Percentiles rank a stretch among this genome's conserved stretches.
phyloP scores from a whole-genome alignment of 768 basidiomycete species.

The Rhizopogon sp. region DNA sequence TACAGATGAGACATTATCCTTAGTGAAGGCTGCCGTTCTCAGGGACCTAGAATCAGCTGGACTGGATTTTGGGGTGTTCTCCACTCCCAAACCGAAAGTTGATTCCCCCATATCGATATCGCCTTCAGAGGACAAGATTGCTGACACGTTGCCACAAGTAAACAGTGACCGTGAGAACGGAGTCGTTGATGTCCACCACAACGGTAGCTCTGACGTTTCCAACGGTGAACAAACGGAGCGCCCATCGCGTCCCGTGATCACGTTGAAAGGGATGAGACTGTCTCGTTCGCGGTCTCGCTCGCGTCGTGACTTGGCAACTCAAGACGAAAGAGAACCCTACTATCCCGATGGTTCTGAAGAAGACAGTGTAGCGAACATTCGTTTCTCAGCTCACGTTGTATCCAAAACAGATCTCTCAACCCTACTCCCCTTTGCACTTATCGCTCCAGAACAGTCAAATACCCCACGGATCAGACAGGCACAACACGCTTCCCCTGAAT shows the following conservation, averaged over 20 bases:
- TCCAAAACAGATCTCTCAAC: conserved; percentile 53
- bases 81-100: conserved; percentile 30
- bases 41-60: conserved; percentile 59
- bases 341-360: conserved; percentile 53
- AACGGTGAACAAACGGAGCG: conserved; percentile 47
- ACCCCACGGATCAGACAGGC: conserved; percentile 26
- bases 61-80: conserved; percentile 77
- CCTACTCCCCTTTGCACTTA: conserved; percentile 74
- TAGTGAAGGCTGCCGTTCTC: conserved; percentile 70
- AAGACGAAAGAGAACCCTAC: conserved; percentile 53
- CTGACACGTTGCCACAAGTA: conserved; percentile 12
- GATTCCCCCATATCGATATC: not conserved
- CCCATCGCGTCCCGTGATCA: conserved; percentile 70
- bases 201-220: conserved; percentile 15
- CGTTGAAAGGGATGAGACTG: conserved; percentile 43
- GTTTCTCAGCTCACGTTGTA: conserved; percentile 69
- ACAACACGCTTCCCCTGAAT: conserved; percentile 15
- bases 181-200: conserved; percentile 21
- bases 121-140: conserved; percentile 2
- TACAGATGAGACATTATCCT: conserved; percentile 68
- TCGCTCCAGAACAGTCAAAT: conserved; percentile 60
- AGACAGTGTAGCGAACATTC: conserved; percentile 70
- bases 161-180: conserved; percentile 24
- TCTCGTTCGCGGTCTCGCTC: conserved; percentile 70
- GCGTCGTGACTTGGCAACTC: conserved; percentile 60